These are phyloP conservation scores for Eragrostis curvula DNA, from an alignment of 176 grass and related monocot genomes.

Conservation along the genomic window DNA sequence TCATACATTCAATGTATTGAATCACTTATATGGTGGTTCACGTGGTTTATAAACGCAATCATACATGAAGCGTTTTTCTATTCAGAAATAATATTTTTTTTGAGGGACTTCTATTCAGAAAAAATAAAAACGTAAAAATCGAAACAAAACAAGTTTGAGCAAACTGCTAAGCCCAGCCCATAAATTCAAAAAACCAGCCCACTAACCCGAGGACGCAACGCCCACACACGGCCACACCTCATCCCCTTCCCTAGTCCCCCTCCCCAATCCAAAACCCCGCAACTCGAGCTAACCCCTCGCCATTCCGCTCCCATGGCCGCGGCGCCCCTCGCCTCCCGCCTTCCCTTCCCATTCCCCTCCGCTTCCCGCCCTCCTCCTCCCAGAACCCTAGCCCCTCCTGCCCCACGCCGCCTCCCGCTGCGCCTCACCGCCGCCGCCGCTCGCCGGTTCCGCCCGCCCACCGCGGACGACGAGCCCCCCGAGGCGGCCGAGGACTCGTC, in stretches of 20 bases:
- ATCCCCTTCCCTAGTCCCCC: constrained; percentile 3
- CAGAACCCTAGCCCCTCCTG: not conserved
- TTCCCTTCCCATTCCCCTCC: constrained; percentile 50
- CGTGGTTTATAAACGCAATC: too few species aligned
- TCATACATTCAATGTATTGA: too few species aligned
- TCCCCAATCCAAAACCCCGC: constrained; percentile 51
- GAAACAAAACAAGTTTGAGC: too few species aligned
- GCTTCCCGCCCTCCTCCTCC: constrained; percentile 38
- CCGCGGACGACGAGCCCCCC: constrained; percentile 75
- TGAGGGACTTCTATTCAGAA: too few species aligned
- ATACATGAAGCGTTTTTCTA: too few species aligned
- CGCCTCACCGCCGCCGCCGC: constrained; percentile 30
- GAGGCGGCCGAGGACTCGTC: constrained; percentile 90
- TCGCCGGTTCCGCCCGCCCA: constrained; percentile 60
- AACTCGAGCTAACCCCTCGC: constrained; percentile 5
- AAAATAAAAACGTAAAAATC: too few species aligned
- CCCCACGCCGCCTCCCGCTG: not conserved
- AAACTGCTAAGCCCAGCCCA: not conserved
- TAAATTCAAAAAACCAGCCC: constrained; percentile 13
- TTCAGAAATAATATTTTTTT: too few species aligned
- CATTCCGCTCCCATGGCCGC: constrained; percentile 44
- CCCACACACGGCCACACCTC: constrained; percentile 18
- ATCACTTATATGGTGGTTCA: too few species aligned
- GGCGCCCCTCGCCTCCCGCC: constrained; percentile 32
- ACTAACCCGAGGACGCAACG: not conserved